Evolutionary conservation across 495 filamentous ascomycete genomes (phyloP).

Genomic region (Penicillium paxilli): DNA sequence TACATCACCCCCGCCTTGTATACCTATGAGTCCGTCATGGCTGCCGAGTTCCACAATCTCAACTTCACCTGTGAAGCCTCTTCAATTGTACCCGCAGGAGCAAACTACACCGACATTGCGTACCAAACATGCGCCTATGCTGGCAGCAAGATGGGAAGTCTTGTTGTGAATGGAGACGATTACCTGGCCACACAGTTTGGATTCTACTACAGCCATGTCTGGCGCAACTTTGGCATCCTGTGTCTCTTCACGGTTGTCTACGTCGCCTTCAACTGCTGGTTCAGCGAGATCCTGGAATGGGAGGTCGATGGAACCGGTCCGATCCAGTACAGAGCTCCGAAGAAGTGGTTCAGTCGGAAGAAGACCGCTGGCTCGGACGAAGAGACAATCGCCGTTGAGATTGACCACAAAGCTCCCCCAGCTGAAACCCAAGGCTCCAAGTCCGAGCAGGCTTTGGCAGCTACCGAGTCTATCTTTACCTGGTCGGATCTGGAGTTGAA

Average conservation of each 20-base stretch:
- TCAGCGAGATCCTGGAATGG: conserved; percentile 57
- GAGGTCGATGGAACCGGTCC: conserved; percentile 66
- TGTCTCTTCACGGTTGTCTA: conserved; percentile 61
- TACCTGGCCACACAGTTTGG: conserved; percentile 53
- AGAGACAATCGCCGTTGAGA: conserved; percentile 36
- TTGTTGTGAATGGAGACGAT: conserved; percentile 49
- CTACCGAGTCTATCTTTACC: conserved; percentile 49
- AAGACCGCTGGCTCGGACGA: conserved; percentile 45
- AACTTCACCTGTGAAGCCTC: conserved; percentile 48
- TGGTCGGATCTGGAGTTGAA: conserved; percentile 58
- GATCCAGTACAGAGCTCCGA: conserved; percentile 49
- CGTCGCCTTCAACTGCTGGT: conserved; percentile 51
- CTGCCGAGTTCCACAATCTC: conserved; percentile 52
- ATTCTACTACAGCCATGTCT: conserved; percentile 57
- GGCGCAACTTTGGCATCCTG: conserved; percentile 67
- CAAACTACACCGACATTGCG: conserved; percentile 47
- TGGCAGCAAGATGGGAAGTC: conserved; percentile 49
- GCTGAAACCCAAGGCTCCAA: conserved; percentile 9
- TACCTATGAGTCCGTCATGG: conserved; percentile 63
- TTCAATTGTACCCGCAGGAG: conserved; percentile 58
- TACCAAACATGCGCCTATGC: conserved; percentile 61
- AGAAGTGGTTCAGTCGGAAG: conserved; percentile 47
- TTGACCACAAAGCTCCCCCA: conserved; percentile 18
- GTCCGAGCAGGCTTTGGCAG: conserved; percentile 36
- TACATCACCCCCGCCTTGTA: conserved; percentile 70